Conservation (phyloP, 805 yeast species). For the Jamesozyma rosinii region DNA sequence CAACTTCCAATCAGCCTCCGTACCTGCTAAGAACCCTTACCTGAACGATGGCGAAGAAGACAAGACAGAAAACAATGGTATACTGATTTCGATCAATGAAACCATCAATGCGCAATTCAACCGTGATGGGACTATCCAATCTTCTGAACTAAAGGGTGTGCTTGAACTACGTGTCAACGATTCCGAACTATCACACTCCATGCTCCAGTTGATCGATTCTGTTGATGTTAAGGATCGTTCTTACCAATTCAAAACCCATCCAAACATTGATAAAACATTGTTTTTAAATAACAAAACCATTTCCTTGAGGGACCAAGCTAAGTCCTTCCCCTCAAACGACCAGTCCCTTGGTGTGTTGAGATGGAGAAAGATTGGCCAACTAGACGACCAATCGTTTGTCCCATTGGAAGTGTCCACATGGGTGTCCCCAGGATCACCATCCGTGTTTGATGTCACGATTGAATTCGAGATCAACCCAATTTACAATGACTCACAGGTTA, state of each 20-base stretch:
- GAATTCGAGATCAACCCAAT: slow-evolving; percentile 69
- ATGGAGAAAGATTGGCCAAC: slow-evolving; percentile 72
- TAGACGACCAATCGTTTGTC: slow-evolving; percentile 42
- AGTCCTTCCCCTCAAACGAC: slow-evolving; percentile 86
- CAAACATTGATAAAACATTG: slow-evolving; percentile 76
- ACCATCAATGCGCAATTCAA: slow-evolving; percentile 65
- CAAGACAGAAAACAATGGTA: slow-evolving; percentile 55
- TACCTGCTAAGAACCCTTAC: background rate
- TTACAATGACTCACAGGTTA: slow-evolving; percentile 26
- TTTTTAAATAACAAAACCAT: slow-evolving; percentile 52
- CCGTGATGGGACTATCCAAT: slow-evolving; percentile 68
- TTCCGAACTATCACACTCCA: slow-evolving; percentile 57
- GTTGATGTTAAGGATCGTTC: slow-evolving; percentile 37
- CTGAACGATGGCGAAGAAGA: slow-evolving; percentile 18
- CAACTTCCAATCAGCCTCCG: background rate
- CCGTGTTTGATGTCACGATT: slow-evolving; percentile 63
- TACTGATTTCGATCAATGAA: slow-evolving; percentile 69
- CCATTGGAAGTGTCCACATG: slow-evolving; percentile 79
- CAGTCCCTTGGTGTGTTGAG: slow-evolving; percentile 84
- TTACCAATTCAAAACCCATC: slow-evolving; percentile 84
- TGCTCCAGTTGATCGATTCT: slow-evolving; percentile 46
- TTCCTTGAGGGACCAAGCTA: slow-evolving; percentile 65
- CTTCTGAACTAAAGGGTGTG: slow-evolving; percentile 83
- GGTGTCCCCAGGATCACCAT: slow-evolving; percentile 44
- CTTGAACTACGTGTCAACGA: slow-evolving; percentile 80